Base-by-base conservation (phyloP, 2,329 filamentous ascomycete genomes). In the Pseudogymnoascus sp. region DNA sequence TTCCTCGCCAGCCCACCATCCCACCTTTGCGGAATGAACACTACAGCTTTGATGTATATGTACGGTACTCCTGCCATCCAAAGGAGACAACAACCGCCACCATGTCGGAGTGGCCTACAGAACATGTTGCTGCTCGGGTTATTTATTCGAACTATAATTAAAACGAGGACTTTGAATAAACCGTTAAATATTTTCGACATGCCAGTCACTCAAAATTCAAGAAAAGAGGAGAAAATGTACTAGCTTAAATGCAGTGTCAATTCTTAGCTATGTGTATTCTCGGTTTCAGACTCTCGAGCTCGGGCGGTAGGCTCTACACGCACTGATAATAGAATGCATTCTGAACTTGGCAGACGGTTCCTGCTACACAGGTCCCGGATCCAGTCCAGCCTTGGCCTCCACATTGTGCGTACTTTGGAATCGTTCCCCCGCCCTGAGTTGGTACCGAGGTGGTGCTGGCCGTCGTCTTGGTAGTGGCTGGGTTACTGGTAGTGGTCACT, bases 391-490 rank as follows among this genome's bases (percentile, higher is more conserved):
- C 33, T 33, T 15, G 4, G 12, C 48, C 48, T 17, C 48, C 48
- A 31, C 48, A 55, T 17, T 59, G 35, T 10, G 29, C 42, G 13
- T 62, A 65, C 44, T 63, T 61, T 8, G 58, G 15, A 36, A 65
- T 59, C 5, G 61, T 35, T 9, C 48, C 48, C 15, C 48, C 29
- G 7, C 15, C 15, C 29, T 55, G 29, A 7, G 58, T 62, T 29
- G 61, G 58, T 33, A 4, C 25, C 17, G 39, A 38, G 25, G 51
- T 61, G n/a, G 55, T 62, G 17, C 17, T 62, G 29, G 27, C 17
- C 5, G 58, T 42, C 5, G 61, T 62, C 15, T 33, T 61, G 17
- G 44, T 61, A 5, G 41, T 25, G 21, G 61, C 29, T 60, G 61
- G 51, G 27, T 29, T 35, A 15, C 51, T 61, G 15, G 51, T 62